Evolutionary conservation across 306 rosid species (phyloP).

Genomic region (Abrus precatorius): DNA sequence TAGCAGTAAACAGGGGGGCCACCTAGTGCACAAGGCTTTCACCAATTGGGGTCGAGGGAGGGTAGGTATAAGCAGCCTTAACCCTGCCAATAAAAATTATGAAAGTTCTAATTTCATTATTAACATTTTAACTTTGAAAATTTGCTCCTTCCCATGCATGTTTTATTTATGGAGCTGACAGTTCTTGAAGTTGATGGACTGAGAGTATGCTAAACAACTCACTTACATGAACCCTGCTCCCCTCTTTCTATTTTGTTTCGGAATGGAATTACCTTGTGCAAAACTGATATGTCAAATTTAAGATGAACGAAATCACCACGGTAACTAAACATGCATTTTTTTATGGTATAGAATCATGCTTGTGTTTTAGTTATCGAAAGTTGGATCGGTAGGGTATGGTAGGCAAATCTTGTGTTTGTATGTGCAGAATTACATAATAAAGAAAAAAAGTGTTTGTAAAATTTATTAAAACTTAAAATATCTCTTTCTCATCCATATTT

Average conservation of each 20-base stretch:
- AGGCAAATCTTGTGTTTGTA: not conserved
- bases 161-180: not conserved
- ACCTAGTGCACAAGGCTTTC: too few species aligned
- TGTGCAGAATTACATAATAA: conserved; percentile 8
- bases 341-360: conserved; percentile 1
- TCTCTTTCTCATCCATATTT: conserved; percentile 43
- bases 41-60: too few species aligned
- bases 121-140: too few species aligned
- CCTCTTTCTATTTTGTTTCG: not conserved
- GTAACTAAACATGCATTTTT: not conserved
- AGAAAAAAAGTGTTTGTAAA: conserved; percentile 14
- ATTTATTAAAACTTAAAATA: conserved; percentile 22
- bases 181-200: not conserved
- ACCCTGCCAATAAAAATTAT: too few species aligned
- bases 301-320: not conserved
- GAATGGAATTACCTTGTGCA: not conserved
- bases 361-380: conserved; percentile 9
- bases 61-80: too few species aligned
- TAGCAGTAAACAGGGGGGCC: not conserved
- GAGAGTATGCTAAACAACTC: not conserved
- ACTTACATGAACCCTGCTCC: not conserved
- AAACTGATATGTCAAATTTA: not conserved
- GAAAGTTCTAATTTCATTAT: too few species aligned
- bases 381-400: conserved; percentile 3
- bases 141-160: too few species aligned